Base-by-base conservation (phyloP, 192 early-diverging fungal species). In the Lobosporangium transversale region DNA sequence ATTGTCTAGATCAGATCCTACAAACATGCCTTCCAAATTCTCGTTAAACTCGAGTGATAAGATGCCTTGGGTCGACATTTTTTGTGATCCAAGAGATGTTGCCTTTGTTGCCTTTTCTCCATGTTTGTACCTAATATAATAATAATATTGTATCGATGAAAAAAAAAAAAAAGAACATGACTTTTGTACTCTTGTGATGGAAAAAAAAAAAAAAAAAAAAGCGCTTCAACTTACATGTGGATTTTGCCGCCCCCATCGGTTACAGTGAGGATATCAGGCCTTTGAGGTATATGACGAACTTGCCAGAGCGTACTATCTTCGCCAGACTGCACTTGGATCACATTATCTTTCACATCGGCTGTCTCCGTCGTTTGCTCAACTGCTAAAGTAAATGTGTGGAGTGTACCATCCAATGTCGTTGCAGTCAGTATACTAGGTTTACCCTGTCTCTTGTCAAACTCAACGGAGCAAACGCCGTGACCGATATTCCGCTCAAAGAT, bases 261-360 rank as follows among this genome's bases (percentile, higher is more conserved):
- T 20, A 73, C 70, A 17, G 56, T 56, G 47, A 73, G 27, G 10
- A 73, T 33, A 24, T 44, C 48, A 6, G 61, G 56, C 50, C 56
- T 29, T 33, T 73, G 70, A 12, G 70, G 70, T 12, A 73, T 32
- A 65, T 73, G 70, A 8, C 62, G 61, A 6, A 43, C 48, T 27
- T 73, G 70, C 70, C 70, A 73, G 18, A 73, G 45, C 29, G 70
- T 73, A 43, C 70, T 73, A 20, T 59, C 70, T 9, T 73, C 70
- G 0, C 70, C 70, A 3, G 61, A 53, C 29, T 59, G 62, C 7
- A 73, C 56, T 11, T 27, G 6, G 17, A 73, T 15, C 0, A 50
- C 30, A 14, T 73, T 62, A 17, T 65, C 47, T 7, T 21, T 20
- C n/a, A 42, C 35, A n/a, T 29, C 35, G 1, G n/a, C 21, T 8